Conservation (phyloP, 2,329 filamentous ascomycete species). For the Daldinia sp. region DNA sequence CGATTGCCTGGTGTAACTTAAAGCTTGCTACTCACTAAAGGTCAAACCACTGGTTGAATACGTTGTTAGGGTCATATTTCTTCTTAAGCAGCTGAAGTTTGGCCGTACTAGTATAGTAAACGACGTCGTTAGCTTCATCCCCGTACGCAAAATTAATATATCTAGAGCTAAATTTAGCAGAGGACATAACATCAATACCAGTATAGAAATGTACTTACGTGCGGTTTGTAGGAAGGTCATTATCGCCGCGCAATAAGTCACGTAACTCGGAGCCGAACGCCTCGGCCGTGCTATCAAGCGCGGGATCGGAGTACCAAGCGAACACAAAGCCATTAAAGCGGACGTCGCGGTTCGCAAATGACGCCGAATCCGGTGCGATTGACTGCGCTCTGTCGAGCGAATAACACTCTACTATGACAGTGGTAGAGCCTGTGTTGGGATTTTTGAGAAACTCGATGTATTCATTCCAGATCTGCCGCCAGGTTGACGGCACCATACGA, state of each 20-base stretch:
- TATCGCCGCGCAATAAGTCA: slow-evolving; percentile 42
- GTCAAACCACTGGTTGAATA: slow-evolving; percentile 45
- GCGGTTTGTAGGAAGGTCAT: slow-evolving; percentile 33
- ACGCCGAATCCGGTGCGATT: slow-evolving; percentile 31
- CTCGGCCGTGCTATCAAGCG: slow-evolving; percentile 48
- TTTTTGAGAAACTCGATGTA: slow-evolving; percentile 48
- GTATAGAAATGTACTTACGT: too few relatives aligned
- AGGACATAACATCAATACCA: not conserved
- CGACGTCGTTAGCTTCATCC: slow-evolving; percentile 41
- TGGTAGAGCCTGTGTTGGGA: slow-evolving; percentile 44
- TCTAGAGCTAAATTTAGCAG: slow-evolving; percentile 21
- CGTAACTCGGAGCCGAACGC: slow-evolving; percentile 45
- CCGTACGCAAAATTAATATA: slow-evolving; percentile 49
- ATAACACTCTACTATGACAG: slow-evolving; percentile 50
- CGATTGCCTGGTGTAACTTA: too few relatives aligned
- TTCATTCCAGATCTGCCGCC: slow-evolving; percentile 51
- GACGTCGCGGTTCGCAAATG: slow-evolving; percentile 47
- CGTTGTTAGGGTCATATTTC: slow-evolving; percentile 41
- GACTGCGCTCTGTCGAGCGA: slow-evolving; percentile 44
- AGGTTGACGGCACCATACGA: slow-evolving; percentile 48
- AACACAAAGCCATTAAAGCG: slow-evolving; percentile 50
- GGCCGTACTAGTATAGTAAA: slow-evolving; percentile 43
- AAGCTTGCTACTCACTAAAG: not conserved
- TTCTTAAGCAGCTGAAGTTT: slow-evolving; percentile 42
- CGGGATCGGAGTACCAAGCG: slow-evolving; percentile 50